These are phyloP conservation scores for Lichtheimia ramosa DNA, from an alignment of 371 early-diverging fungal genomes.

Conservation along the genomic window DNA sequence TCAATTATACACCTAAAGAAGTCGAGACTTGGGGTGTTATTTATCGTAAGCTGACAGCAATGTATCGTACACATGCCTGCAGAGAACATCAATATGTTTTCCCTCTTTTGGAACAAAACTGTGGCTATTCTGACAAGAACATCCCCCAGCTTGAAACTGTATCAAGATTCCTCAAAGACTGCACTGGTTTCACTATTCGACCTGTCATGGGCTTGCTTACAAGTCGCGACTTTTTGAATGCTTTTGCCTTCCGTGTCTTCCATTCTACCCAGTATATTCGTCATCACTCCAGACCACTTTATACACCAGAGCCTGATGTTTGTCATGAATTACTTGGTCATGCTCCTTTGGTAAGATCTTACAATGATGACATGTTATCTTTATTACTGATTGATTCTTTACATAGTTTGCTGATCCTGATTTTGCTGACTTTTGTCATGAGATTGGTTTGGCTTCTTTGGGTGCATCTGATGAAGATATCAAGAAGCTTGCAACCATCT, in stretches of 20 bases:
- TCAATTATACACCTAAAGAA: slow-evolving; percentile 85
- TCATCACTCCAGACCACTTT: slow-evolving; percentile 88
- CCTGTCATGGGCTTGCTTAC: slow-evolving; percentile 96
- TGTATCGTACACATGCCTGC: slow-evolving; percentile 90
- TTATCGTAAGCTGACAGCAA: slow-evolving; percentile 70
- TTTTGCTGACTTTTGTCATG: slow-evolving; percentile 95
- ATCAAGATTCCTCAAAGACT: slow-evolving; percentile 93
- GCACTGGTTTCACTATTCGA: slow-evolving; percentile 94
- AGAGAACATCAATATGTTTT: slow-evolving; percentile 90
- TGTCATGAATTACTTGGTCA: slow-evolving; percentile 88
- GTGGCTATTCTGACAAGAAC: slow-evolving; percentile 81
- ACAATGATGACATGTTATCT: background rate
- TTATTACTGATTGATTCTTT: background rate
- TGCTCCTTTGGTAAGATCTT: slow-evolving; percentile 57
- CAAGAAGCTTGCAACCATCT: slow-evolving; percentile 87
- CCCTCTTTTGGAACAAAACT: slow-evolving; percentile 90
- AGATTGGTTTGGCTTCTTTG: slow-evolving; percentile 93
- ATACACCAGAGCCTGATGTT: slow-evolving; percentile 94
- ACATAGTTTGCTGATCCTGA: slow-evolving; percentile 89
- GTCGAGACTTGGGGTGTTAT: slow-evolving; percentile 87
- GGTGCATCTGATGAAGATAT: slow-evolving; percentile 94
- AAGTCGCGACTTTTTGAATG: slow-evolving; percentile 93
- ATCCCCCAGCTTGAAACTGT: slow-evolving; percentile 93
- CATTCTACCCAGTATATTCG: slow-evolving; percentile 97
- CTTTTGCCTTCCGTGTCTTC: slow-evolving; percentile 97